Percentiles rank a stretch among this genome's conserved stretches.
Evolutionary conservation across 176 grass and related monocot species (phyloP).

Genomic region (Paspalum notatum): DNA sequence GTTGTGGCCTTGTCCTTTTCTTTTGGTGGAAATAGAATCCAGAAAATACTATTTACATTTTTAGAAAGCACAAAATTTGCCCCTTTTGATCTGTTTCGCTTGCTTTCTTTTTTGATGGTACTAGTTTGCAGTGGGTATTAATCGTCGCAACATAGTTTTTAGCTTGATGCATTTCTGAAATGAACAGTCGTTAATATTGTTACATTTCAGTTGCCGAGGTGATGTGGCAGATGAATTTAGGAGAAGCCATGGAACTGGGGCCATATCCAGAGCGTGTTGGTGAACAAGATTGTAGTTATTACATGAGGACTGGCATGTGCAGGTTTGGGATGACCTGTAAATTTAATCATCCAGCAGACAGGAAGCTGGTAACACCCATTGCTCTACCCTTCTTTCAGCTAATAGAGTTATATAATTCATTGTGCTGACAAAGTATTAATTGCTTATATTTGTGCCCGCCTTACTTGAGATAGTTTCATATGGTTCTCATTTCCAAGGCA

Average conservation of each 20-base stretch:
- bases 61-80: constrained; percentile 15
- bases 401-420: not conserved
- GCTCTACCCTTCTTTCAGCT: constrained; percentile 19
- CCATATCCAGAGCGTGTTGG: constrained; percentile 78
- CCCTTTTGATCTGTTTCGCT: not conserved
- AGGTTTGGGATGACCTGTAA: constrained; percentile 95
- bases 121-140: not conserved
- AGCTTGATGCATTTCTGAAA: not conserved
- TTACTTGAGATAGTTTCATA: constrained; percentile 16
- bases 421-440: constrained; percentile 2
- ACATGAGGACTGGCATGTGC: constrained; percentile 85
- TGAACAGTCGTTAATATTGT: constrained; percentile 11
- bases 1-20: not conserved
- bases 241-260: constrained; percentile 63
- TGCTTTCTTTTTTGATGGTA: not conserved
- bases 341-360: constrained; percentile 87
- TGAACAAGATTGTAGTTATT: constrained; percentile 85
- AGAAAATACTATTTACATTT: not conserved
- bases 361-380: constrained; percentile 59
- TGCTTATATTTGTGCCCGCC: not conserved
- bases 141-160: not conserved
- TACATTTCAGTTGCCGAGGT: constrained; percentile 60
- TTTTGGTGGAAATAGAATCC: constrained; percentile 15
- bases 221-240: constrained; percentile 73
- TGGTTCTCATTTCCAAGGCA: constrained; percentile 6